phyloP scores from a whole-genome alignment of 2,329 filamentous ascomycete species.

The Cytospora paraplurivora region DNA sequence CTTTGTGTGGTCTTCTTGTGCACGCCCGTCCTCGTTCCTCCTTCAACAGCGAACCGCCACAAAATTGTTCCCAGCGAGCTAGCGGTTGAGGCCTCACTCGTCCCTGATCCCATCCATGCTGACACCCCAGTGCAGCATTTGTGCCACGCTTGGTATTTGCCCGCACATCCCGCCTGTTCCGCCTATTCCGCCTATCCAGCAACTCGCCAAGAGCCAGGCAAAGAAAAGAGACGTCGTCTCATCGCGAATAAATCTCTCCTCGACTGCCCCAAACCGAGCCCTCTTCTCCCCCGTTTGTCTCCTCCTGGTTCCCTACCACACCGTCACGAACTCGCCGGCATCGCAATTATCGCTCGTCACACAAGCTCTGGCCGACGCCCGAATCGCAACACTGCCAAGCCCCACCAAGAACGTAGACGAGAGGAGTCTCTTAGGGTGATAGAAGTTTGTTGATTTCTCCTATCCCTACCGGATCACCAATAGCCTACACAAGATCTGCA shows the following conservation, averaged over 20 bases:
- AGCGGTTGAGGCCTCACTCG: slow-evolving; percentile 17
- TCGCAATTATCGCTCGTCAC: slow-evolving; percentile 18
- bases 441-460: slow-evolving; percentile 14
- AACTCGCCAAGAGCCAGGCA: background rate
- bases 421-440: slow-evolving; percentile 20
- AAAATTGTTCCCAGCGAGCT: slow-evolving; percentile 9
- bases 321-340: slow-evolving; percentile 8
- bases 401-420: slow-evolving; percentile 18
- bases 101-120: slow-evolving; percentile 3
- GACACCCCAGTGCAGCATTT: background rate
- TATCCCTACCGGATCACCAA: background rate
- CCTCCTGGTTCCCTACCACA: background rate
- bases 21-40: background rate
- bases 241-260: background rate
- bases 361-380: slow-evolving; percentile 24
- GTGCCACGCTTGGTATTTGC: slow-evolving; percentile 4
- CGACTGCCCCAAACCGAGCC: background rate
- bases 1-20: background rate
- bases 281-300: background rate
- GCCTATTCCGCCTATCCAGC: background rate
- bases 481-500: background rate
- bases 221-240: background rate
- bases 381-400: slow-evolving; percentile 19
- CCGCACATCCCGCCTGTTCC: slow-evolving; percentile 2
- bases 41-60: background rate